Evolutionary conservation across 83 land plant species (phyloP).

Genomic region (Larix sibirica): DNA sequence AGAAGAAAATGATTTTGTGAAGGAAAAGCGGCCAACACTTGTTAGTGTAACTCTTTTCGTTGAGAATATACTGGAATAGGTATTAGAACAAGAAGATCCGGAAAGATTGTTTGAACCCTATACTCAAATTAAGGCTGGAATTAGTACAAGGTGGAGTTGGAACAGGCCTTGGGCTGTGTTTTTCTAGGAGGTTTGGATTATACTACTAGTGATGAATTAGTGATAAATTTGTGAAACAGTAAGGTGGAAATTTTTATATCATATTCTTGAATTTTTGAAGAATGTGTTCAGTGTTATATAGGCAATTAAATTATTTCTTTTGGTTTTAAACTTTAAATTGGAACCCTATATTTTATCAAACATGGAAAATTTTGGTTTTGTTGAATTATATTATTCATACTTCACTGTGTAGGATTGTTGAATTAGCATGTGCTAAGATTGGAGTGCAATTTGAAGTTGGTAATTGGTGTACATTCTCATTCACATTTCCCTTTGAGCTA

Average conservation of each 20-base stretch:
- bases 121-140: conserved; percentile 17
- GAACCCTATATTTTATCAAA: no score
- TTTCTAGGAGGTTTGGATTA: conserved; percentile 23
- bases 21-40: background rate
- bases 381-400: background rate
- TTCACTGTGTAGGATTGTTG: conserved; percentile 28
- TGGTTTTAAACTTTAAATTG: no score
- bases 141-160: conserved; percentile 21
- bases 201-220: background rate
- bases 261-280: background rate
- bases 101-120: conserved; percentile 22
- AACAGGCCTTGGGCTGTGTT: conserved; percentile 26
- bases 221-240: background rate
- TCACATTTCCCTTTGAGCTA: conserved; percentile 27
- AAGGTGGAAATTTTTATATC: background rate
- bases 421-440: conserved; percentile 28
- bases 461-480: conserved; percentile 23
- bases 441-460: conserved; percentile 31
- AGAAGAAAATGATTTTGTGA: background rate
- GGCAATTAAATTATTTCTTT: no score
- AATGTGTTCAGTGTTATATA: background rate
- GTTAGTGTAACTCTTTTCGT: conserved; percentile 19
- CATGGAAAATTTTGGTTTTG: no score
- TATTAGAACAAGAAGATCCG: conserved; percentile 29
- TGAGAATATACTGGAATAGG: conserved; percentile 35